These are phyloP conservation scores for Pyracantha coccinea DNA, from an alignment of 331 rosid species.

Conservation along the genomic window DNA sequence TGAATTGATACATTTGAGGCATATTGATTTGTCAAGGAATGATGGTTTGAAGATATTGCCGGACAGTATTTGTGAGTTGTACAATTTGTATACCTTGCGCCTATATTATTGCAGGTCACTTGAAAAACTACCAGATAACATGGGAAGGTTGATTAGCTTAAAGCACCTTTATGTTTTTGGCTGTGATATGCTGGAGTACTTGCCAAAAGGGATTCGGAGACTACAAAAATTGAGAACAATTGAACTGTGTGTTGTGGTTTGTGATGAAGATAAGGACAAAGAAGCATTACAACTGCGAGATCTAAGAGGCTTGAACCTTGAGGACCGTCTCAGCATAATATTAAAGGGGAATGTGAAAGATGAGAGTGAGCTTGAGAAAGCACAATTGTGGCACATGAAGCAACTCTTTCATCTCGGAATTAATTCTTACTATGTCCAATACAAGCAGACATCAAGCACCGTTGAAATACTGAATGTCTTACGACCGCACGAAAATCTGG, in stretches of 20 bases:
- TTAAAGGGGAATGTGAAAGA: not conserved
- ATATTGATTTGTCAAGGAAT: too few relatives aligned
- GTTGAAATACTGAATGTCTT: too few relatives aligned
- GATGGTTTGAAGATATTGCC: not conserved
- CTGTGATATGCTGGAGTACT: not conserved
- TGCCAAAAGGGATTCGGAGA: not conserved
- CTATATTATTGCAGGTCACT: too few relatives aligned
- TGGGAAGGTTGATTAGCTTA: not conserved
- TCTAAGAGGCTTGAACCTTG: not conserved
- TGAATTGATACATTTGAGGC: not conserved
- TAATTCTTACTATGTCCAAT: too few relatives aligned
- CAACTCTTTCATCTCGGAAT: too few relatives aligned
- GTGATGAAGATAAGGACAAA: not conserved
- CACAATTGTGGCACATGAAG: not conserved
- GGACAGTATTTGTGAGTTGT: not conserved
- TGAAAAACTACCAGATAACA: not conserved
- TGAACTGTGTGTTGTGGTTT: not conserved
- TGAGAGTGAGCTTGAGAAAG: not conserved
- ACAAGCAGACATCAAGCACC: too few relatives aligned
- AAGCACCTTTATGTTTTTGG: too few relatives aligned
- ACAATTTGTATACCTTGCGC: not conserved
- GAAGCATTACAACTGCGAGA: not conserved
- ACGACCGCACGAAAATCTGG: too few relatives aligned
- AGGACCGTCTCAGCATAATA: accelerated
- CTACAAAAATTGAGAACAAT: too few relatives aligned